Percentiles rank a stretch among this genome's conserved stretches.
Evolutionary conservation across 306 rosid species (phyloP).

Genomic region (Citrullus amarus): DNA sequence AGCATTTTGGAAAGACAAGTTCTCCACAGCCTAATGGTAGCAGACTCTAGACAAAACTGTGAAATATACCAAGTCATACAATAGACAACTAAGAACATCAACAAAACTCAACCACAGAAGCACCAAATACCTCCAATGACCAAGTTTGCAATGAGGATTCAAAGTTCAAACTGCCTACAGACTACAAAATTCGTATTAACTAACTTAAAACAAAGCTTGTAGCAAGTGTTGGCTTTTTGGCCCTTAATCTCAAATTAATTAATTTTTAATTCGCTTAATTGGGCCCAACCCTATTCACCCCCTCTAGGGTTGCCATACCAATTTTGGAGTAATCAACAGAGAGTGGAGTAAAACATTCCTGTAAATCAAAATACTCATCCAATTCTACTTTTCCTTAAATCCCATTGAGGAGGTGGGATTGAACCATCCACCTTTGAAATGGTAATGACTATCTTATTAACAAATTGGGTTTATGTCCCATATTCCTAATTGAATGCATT

Average conservation of each 20-base stretch:
- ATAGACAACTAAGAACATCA: background rate
- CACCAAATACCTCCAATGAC: background rate
- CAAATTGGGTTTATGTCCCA: background rate
- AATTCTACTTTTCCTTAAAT: background rate
- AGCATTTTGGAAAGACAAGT: background rate
- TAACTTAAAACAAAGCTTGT: background rate
- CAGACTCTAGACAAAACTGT: background rate
- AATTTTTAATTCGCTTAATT: too few relatives aligned
- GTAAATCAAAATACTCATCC: background rate
- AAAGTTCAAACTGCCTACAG: background rate
- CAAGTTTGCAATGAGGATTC: background rate
- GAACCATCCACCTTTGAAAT: background rate
- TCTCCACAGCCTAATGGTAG: background rate
- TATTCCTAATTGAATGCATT: background rate
- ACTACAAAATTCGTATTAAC: background rate
- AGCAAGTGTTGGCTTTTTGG: background rate
- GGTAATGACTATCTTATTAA: too few relatives aligned
- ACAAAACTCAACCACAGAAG: background rate
- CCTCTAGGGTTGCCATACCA: too few relatives aligned
- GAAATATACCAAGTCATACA: background rate
- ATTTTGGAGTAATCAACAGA: background rate
- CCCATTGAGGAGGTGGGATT: background rate
- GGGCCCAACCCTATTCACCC: too few relatives aligned
- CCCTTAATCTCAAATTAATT: too few relatives aligned
- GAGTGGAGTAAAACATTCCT: background rate